Conservation (phyloP, 768 basidiomycete species). For the Exidia glandulosa region DNA sequence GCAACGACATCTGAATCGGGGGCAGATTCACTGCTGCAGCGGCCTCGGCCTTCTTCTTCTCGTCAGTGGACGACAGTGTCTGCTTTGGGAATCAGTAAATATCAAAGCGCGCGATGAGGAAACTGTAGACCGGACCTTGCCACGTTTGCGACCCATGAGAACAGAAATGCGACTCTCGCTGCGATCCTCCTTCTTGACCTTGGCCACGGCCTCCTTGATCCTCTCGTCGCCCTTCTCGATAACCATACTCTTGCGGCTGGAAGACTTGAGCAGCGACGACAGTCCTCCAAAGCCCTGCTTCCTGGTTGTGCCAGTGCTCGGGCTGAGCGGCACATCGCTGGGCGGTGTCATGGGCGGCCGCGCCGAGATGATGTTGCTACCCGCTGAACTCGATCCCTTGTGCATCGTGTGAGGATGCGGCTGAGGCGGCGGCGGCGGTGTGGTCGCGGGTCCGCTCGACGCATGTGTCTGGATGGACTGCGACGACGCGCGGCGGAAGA, state of each 20-base stretch:
- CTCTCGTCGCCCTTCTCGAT: conserved; percentile 37
- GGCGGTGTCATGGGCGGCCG: background rate
- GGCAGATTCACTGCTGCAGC: conserved; percentile 58
- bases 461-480: conserved; percentile 56
- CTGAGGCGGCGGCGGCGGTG: conserved; percentile 41
- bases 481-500: conserved; percentile 86
- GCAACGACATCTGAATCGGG: conserved; percentile 78
- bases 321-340: background rate
- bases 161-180: conserved; percentile 85
- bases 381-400: background rate
- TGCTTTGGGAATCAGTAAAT: conserved; percentile 19
- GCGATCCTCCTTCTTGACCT: conserved; percentile 55
- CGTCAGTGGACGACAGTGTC: conserved; percentile 78
- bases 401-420: background rate
- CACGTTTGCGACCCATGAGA: conserved; percentile 78
- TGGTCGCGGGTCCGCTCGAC: conserved; percentile 23
- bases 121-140: conserved; percentile 53
- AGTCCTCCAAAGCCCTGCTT: conserved; percentile 66
- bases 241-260: conserved; percentile 68
- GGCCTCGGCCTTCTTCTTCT: conserved; percentile 48
- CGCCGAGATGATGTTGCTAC: background rate
- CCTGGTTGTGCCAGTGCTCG: conserved; percentile 34
- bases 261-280: conserved; percentile 74
- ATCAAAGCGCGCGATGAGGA: background rate
- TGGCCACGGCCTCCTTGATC: conserved; percentile 25